A percentile compares a stretch with the other conserved stretches of the same genome.
phyloP scores from a whole-genome alignment of 1,284 basidiomycete species.

The Puccinia triticina region DNA sequence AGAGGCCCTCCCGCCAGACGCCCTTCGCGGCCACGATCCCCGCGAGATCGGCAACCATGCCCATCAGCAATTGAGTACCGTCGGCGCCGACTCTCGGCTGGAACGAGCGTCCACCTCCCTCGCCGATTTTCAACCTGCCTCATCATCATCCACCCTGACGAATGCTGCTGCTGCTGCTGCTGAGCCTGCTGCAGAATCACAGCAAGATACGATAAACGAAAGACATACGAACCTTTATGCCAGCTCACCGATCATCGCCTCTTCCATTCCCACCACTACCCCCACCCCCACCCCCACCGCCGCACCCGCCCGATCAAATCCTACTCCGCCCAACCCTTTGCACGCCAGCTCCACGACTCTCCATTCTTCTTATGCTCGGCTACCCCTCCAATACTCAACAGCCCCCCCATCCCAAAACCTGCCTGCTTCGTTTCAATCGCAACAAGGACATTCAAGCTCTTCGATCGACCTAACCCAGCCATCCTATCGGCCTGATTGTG shows the following conservation, averaged over 20 bases:
- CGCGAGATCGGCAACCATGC: neutral
- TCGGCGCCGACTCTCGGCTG: slow-evolving; percentile 15
- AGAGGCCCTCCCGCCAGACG: neutral
- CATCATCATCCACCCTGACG: slow-evolving; percentile 16
- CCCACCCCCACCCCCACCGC: too few species aligned
- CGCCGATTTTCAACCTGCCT: slow-evolving; percentile 6
- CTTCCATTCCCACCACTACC: slow-evolving; percentile 11
- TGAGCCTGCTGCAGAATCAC: neutral
- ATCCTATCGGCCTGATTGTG: slow-evolving; percentile 8
- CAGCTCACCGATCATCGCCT: neutral
- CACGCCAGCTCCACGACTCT: neutral
- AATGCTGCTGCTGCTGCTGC: slow-evolving; percentile 3
- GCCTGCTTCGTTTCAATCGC: slow-evolving; percentile 20
- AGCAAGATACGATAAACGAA: slow-evolving; percentile 36
- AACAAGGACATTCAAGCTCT: neutral
- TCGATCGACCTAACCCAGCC: neutral
- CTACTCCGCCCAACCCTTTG: neutral
- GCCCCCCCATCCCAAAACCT: slow-evolving; percentile 18
- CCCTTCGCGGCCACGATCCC: neutral
- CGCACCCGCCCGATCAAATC: neutral
- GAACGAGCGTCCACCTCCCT: slow-evolving; percentile 23
- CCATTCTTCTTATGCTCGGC: slow-evolving; percentile 4
- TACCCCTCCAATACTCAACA: neutral
- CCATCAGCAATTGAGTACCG: neutral
- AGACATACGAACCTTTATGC: slow-evolving; percentile 2